Percentiles rank a stretch among this genome's conserved stretches.
Conservation (phyloP, 192 early-diverging fungal species). For the Coemansia sp. region DNA sequence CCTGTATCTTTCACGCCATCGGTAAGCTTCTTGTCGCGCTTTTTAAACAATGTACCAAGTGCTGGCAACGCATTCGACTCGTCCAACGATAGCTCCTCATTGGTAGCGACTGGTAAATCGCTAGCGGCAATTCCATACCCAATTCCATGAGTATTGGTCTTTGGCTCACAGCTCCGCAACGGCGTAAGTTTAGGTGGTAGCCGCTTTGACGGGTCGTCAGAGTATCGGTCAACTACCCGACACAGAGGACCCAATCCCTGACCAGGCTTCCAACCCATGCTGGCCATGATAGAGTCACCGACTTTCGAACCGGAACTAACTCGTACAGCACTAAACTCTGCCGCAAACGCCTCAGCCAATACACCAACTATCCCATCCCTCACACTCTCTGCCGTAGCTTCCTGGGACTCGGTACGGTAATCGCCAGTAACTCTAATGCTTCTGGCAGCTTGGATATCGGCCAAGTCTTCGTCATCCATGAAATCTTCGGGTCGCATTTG, state of each 20-base stretch:
- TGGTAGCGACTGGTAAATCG: not conserved
- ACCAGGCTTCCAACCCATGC: slow-evolving; percentile 90
- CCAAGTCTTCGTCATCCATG: slow-evolving; percentile 97
- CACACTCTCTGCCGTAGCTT: not conserved
- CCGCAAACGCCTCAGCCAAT: slow-evolving; percentile 17
- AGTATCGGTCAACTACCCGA: not conserved
- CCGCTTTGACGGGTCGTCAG: not conserved
- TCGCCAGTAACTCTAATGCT: slow-evolving; percentile 5
- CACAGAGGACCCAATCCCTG: slow-evolving; percentile 77
- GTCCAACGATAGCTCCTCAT: not conserved
- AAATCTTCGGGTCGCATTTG: slow-evolving; percentile 73
- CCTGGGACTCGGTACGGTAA: not conserved
- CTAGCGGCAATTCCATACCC: slow-evolving; percentile 30
- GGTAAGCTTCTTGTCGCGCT: not conserved
- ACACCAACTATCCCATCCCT: slow-evolving; percentile 12
- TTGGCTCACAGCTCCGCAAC: not conserved
- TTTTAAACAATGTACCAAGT: slow-evolving; percentile 32
- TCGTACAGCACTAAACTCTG: slow-evolving; percentile 16
- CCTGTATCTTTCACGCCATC: not conserved
- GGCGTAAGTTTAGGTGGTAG: slow-evolving; percentile 11
- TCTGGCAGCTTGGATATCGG: slow-evolving; percentile 43
- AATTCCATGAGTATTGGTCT: slow-evolving; percentile 20
- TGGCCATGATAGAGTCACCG: slow-evolving; percentile 68
- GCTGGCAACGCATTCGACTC: slow-evolving; percentile 1
- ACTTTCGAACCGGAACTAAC: not conserved